A percentile compares a stretch with the other conserved stretches of the same genome.
phyloP scores from a whole-genome alignment of 2,329 filamentous ascomycete genomes.

The Botrytis porri region DNA sequence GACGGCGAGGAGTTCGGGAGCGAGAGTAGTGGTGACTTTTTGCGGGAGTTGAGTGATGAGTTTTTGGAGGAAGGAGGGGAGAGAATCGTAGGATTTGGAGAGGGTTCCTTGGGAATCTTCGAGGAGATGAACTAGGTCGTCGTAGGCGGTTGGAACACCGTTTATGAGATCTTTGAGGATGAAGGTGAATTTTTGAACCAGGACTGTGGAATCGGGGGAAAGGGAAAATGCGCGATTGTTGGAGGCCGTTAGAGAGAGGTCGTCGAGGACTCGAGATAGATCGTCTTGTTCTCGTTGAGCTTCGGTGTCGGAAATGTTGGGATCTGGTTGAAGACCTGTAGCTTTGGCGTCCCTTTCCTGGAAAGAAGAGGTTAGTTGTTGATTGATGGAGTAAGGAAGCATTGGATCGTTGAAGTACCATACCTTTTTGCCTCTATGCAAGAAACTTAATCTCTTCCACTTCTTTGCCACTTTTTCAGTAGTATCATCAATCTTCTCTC shows the following conservation, averaged over 20 bases:
- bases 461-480: conserved; percentile 38
- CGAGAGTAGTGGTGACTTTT: conserved; percentile 73
- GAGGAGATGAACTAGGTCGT: conserved; percentile 69
- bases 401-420: conserved; percentile 11
- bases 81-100: conserved; percentile 58
- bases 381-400: not conserved
- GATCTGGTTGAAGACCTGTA: conserved; percentile 39
- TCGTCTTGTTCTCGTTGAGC: conserved; percentile 60
- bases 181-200: conserved; percentile 80
- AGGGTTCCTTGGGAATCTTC: conserved; percentile 61
- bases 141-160: conserved; percentile 89
- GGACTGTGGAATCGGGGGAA: conserved; percentile 77
- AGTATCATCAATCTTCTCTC: conserved; percentile 34
- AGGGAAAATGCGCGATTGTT: conserved; percentile 86
- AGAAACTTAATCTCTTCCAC: conserved; percentile 43
- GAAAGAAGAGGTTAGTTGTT: conserved; percentile 37
- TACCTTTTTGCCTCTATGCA: conserved; percentile 34
- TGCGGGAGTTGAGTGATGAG: conserved; percentile 80
- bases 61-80: conserved; percentile 79
- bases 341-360: conserved; percentile 41
- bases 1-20: conserved; percentile 77
- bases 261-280: conserved; percentile 74
- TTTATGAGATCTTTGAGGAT: conserved; percentile 90
- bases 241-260: conserved; percentile 76
- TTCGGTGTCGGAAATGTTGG: conserved; percentile 42